phyloP scores from a whole-genome alignment of 352 stramenopile genomes.

The Phytophthora pinifolia region DNA sequence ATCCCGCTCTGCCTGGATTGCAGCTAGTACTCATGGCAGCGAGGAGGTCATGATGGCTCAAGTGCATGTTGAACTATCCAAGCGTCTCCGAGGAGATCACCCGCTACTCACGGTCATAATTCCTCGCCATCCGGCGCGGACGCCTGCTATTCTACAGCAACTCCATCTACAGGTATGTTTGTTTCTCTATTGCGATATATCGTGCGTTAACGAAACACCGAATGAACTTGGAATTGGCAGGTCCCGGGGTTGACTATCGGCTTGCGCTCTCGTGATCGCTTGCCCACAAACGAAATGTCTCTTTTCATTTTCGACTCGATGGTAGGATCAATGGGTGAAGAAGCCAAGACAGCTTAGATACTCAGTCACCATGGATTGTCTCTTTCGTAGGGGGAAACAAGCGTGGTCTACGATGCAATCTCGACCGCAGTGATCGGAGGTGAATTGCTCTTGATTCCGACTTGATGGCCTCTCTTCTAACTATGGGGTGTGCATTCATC shows the following conservation, averaged over 20 bases:
- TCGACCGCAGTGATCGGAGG: slow-evolving; percentile 65
- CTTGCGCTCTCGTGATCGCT: slow-evolving; percentile 33
- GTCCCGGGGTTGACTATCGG: slow-evolving; percentile 40
- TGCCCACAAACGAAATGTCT: slow-evolving; percentile 30
- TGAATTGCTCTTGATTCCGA: slow-evolving; percentile 12
- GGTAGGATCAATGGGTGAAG: slow-evolving; percentile 25
- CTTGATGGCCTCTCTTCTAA: not conserved
- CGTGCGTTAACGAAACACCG: not conserved
- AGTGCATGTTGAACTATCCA: slow-evolving; percentile 35
- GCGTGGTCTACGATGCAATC: slow-evolving; percentile 48
- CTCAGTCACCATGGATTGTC: no score
- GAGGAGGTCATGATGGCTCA: slow-evolving; percentile 54
- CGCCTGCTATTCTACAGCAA: slow-evolving; percentile 32
- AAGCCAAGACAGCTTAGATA: not conserved
- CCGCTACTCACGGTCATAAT: slow-evolving; percentile 54
- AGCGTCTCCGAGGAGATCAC: slow-evolving; percentile 1
- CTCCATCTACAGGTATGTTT: slow-evolving; percentile 34
- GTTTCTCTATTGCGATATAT: not conserved
- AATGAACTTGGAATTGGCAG: slow-evolving; percentile 20
- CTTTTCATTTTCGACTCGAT: slow-evolving; percentile 75
- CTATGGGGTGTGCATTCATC: not conserved
- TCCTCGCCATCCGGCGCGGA: slow-evolving; percentile 58
- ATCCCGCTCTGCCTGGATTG: slow-evolving; percentile 44
- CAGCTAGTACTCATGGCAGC: slow-evolving; percentile 66
- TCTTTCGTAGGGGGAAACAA: slow-evolving; percentile 55